phyloP scores from a whole-genome alignment of 352 stramenopile genomes.

The Phytophthora hybrid region DNA sequence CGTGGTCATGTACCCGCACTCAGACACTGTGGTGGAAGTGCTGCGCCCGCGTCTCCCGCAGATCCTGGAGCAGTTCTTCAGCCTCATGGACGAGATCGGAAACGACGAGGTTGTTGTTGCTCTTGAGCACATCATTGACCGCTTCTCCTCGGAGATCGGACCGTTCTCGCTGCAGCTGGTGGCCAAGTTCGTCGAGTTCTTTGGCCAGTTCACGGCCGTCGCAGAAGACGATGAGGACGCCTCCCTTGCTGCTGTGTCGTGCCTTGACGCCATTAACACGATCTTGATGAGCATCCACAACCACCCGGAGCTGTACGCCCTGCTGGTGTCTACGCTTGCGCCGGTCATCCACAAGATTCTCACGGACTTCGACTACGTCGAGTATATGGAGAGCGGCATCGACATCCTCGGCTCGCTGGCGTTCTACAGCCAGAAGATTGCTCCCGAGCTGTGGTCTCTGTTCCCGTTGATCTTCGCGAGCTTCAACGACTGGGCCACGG shows the following conservation, averaged over 20 bases:
- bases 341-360: constrained; percentile 97
- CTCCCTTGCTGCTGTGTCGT: constrained; percentile 94
- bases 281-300: constrained; percentile 88
- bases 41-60: constrained; percentile 94
- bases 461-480: constrained; percentile 97
- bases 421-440: constrained; percentile 95
- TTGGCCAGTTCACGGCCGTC: constrained; percentile 94
- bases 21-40: constrained; percentile 80
- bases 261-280: constrained; percentile 88
- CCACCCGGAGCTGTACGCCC: constrained; percentile 80
- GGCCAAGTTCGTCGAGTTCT: constrained; percentile 95
- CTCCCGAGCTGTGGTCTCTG: constrained; percentile 94
- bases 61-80: constrained; percentile 98
- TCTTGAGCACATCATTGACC: constrained; percentile 96
- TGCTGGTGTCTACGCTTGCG: constrained; percentile 95
- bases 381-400: constrained; percentile 97
- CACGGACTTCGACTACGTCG: constrained; percentile 95
- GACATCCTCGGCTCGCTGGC: constrained; percentile 97
- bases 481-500: constrained; percentile 96
- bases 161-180: constrained; percentile 94
- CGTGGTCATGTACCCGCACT: constrained; percentile 89
- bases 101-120: constrained; percentile 98
- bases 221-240: constrained; percentile 96
- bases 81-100: constrained; percentile 99
- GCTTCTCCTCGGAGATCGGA: constrained; percentile 97